Evolutionary conservation across 371 early-diverging fungal genomes (phyloP).

Genomic region (Dinochytrium kinnereticum): DNA sequence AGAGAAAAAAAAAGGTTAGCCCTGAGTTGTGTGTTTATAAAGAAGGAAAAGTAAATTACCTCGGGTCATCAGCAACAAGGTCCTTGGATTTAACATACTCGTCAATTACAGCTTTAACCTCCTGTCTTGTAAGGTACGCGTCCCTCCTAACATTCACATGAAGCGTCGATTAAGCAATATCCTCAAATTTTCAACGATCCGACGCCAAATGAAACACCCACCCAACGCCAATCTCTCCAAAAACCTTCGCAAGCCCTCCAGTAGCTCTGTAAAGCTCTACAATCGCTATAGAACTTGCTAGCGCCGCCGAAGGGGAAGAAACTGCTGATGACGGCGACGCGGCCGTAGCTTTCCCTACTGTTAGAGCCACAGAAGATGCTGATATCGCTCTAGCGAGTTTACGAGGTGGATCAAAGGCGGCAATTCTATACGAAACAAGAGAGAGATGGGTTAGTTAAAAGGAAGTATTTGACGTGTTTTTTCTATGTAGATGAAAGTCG

Average conservation of each 20-base stretch:
- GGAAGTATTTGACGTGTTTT: neutral
- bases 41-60: conserved; percentile 33
- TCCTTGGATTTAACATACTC: conserved; percentile 65
- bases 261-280: conserved; percentile 38
- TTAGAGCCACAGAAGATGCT: neutral
- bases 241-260: conserved; percentile 14
- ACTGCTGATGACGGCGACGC: neutral
- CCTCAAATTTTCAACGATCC: no score
- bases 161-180: no score
- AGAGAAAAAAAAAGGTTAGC: neutral
- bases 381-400: conserved; percentile 20
- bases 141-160: conserved; percentile 54
- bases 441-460: neutral
- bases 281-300: conserved; percentile 14
- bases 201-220: conserved; percentile 16
- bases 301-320: neutral
- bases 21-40: no score
- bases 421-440: conserved; percentile 20
- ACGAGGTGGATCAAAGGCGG: conserved; percentile 27
- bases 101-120: conserved; percentile 60
- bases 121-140: conserved; percentile 59
- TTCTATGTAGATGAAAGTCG: neutral
- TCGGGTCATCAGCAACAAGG: conserved; percentile 65
- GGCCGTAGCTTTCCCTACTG: neutral
- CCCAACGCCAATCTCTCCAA: conserved; percentile 32